Base-by-base conservation (phyloP, 2,329 filamentous ascomycete species). In the Alternaria ventricosa region DNA sequence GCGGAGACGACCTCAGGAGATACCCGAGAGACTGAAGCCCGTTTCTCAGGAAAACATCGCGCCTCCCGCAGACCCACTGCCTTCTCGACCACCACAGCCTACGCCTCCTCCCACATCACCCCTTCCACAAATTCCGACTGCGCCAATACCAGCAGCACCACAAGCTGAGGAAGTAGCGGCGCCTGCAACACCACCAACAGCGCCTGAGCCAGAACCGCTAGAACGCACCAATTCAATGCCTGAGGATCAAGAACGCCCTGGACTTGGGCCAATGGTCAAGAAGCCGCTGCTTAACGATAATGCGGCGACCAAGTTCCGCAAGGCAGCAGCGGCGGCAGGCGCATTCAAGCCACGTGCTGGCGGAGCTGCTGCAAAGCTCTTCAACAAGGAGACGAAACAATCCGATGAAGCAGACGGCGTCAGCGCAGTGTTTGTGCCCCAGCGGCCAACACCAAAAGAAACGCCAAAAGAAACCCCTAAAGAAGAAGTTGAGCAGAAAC, bases 211-310 rank as follows among this genome's bases (percentile, higher is more conserved):
- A 25, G 59, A 64, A 30, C 23, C 57, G 9, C 45, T 65, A 10
- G 51, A 82, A 80, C 66, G 84, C 86, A 23, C 81, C 78, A 22
- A 75, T 79, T 33, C 82, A 77, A 28, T 87, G 84, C 57, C 64
- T 6, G 68, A 72, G 15, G 60, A 77, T 85, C 84, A 80, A 79
- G 86, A 87, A 27, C 84, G 92, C n/a, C 93, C 93, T 18, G 94
- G 93, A 1, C 85, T 97, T 7, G 93, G 93, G 0, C 93, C 94
- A 2, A 97, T 97, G 94, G 91, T 97, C 72, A 95, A 93, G 80
- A 88, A 90, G 66, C 93, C 92, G 0, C 88, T 88, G 65, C 90
- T 89, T 1, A 89, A 87, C 66, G 86, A 85, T n/a, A 90, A 96
- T 60, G 85, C 96, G 71, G 92, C 92, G 20, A 90, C 88, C 36